phyloP scores from a whole-genome alignment of 805 yeast genomes.

The Kuraishia piskuri region DNA sequence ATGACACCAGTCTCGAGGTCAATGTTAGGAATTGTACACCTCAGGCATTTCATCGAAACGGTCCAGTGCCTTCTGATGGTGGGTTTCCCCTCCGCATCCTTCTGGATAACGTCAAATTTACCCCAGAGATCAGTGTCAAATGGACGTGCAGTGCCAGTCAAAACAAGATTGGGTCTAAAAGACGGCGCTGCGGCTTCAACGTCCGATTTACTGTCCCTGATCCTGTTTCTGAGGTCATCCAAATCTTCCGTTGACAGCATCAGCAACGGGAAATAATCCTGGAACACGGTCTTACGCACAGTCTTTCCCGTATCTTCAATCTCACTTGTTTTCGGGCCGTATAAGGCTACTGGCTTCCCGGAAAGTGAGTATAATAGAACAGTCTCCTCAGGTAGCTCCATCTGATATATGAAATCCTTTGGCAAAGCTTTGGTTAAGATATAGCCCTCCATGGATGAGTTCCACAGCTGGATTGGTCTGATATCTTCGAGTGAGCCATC shows the following conservation, averaged over 20 bases:
- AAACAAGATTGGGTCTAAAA: slow-evolving; percentile 21
- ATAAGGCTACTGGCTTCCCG: slow-evolving; percentile 18
- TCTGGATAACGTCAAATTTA: slow-evolving; percentile 13
- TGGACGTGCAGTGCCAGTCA: slow-evolving; percentile 12
- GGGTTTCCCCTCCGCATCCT: slow-evolving; percentile 4
- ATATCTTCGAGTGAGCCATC: neutral
- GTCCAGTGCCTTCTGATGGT: slow-evolving; percentile 8
- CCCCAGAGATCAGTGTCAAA: slow-evolving; percentile 20
- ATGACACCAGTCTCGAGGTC: slow-evolving; percentile 11
- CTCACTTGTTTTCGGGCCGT: slow-evolving; percentile 1
- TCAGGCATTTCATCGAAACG: slow-evolving; percentile 17
- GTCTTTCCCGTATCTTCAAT: neutral
- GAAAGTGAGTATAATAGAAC: slow-evolving; percentile 14
- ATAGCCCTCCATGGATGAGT: slow-evolving; percentile 10
- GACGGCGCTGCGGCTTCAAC: slow-evolving; percentile 10
- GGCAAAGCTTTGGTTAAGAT: slow-evolving; percentile 15
- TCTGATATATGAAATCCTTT: slow-evolving; percentile 9
- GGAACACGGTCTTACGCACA: slow-evolving; percentile 15
- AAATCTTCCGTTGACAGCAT: slow-evolving; percentile 16
- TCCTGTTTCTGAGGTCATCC: slow-evolving; percentile 8
- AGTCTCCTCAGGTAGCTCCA: slow-evolving; percentile 13
- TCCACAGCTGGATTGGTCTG: slow-evolving; percentile 14
- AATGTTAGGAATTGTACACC: slow-evolving; percentile 21
- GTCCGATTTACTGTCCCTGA: neutral
- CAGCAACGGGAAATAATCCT: slow-evolving; percentile 22